Percentiles rank a stretch among this genome's conserved stretches.
These are phyloP conservation scores for Tricholoma terreum DNA, from an alignment of 768 basidiomycete species.

Conservation along the genomic window DNA sequence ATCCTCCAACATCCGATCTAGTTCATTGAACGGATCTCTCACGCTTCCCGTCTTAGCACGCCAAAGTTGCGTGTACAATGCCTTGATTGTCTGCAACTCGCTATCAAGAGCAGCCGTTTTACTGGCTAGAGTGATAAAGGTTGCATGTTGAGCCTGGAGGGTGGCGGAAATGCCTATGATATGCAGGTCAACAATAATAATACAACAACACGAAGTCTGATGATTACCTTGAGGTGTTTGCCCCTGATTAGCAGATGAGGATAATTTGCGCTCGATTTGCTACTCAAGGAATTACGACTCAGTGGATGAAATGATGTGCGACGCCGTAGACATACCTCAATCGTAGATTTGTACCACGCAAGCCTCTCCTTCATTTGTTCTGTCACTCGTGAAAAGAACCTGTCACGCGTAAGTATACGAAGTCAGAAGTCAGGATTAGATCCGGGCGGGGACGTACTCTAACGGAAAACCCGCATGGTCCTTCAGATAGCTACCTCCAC, in stretches of 20 bases:
- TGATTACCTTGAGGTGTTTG: conserved; percentile 75
- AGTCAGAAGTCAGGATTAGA: not conserved
- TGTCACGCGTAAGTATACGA: conserved; percentile 24
- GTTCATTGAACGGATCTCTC: conserved; percentile 73
- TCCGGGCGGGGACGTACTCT: conserved; percentile 48
- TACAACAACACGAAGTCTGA: conserved; percentile 3
- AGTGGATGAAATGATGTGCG: not conserved
- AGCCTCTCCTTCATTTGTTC: conserved; percentile 70
- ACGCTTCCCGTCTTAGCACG: conserved; percentile 77
- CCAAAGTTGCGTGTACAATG: conserved; percentile 75
- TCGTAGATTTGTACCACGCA: conserved; percentile 76
- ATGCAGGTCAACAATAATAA: conserved; percentile 8
- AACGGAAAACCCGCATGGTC: conserved; percentile 80
- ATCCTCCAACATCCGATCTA: conserved; percentile 31
- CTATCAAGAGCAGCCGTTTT: conserved; percentile 72
- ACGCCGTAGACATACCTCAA: conserved; percentile 50
- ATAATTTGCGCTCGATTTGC: conserved; percentile 84
- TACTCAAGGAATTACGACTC: conserved; percentile 21
- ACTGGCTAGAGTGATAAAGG: conserved; percentile 72
- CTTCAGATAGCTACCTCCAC: conserved; percentile 58
- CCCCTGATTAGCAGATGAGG: conserved; percentile 58
- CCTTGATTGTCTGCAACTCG: conserved; percentile 75
- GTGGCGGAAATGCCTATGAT: conserved; percentile 65
- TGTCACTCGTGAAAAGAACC: conserved; percentile 72
- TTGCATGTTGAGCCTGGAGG: conserved; percentile 75